These are phyloP conservation scores for Misopates orontium DNA, from an alignment of 257 asterid genomes.

Conservation along the genomic window DNA sequence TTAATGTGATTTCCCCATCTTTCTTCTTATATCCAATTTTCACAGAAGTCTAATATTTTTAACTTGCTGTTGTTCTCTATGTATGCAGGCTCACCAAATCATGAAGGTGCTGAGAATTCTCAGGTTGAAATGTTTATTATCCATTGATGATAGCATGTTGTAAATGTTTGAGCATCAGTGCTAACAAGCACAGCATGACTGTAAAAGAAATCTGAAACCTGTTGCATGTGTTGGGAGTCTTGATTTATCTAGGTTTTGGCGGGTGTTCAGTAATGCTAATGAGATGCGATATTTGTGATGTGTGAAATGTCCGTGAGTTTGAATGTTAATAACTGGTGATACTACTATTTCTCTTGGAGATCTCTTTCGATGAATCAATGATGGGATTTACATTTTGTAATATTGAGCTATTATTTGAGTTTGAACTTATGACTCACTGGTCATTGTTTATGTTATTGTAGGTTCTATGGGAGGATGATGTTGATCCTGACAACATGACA, in stretches of 20 bases:
- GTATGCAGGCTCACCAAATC: conserved; percentile 46
- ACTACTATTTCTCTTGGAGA: background rate
- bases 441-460: conserved; percentile 35
- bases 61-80: conserved; percentile 16
- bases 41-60: conserved; percentile 11
- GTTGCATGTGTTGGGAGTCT: background rate
- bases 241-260: background rate
- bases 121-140: conserved; percentile 44
- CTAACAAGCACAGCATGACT: background rate
- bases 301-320: background rate
- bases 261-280: too few species aligned
- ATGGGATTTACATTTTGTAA: background rate
- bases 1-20: background rate
- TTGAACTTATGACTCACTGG: background rate
- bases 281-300: background rate
- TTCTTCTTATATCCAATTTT: conserved; percentile 1
- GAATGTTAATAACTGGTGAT: too few species aligned
- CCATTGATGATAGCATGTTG: background rate
- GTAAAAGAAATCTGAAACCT: background rate
- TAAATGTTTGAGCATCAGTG: background rate
- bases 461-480: conserved; percentile 70
- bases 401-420: conserved; percentile 1
- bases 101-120: conserved; percentile 51
- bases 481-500: conserved; percentile 86
- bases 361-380: background rate